Percentiles rank a stretch among this genome's conserved stretches.
Conservation (phyloP, 1,284 basidiomycete genomes). For the Microbotryum scabiosae region DNA sequence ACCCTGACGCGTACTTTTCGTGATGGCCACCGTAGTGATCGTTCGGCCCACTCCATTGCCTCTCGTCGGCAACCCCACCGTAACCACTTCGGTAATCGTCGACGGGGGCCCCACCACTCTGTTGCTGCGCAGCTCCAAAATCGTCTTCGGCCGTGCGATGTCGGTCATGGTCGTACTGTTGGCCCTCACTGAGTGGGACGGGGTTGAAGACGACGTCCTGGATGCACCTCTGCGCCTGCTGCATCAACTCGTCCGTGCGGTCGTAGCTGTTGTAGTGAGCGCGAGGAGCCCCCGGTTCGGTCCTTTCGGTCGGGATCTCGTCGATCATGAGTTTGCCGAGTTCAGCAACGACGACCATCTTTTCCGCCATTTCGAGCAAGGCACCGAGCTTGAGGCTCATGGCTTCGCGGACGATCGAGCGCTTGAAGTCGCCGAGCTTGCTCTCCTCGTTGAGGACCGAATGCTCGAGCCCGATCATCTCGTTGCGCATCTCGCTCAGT, state of each 20-base stretch:
- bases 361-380: slow-evolving; percentile 36
- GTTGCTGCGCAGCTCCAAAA: slow-evolving; percentile 6
- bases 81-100: background rate
- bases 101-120: background rate
- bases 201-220: slow-evolving; percentile 35
- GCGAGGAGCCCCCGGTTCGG: slow-evolving; percentile 29
- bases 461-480: slow-evolving; percentile 36
- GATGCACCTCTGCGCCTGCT: slow-evolving; percentile 34
- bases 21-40: background rate
- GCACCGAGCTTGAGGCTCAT: slow-evolving; percentile 33
- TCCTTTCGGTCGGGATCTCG: slow-evolving; percentile 33
- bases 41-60: background rate
- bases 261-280: slow-evolving; percentile 31
- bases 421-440: slow-evolving; percentile 29
- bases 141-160: background rate
- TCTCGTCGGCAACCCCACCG: background rate
- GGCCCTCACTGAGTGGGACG: background rate
- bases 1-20: background rate
- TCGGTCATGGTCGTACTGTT: too few species aligned
- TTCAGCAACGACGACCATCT: slow-evolving; percentile 35
- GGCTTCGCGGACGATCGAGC: slow-evolving; percentile 14
- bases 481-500: slow-evolving; percentile 33
- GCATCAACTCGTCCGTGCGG: slow-evolving; percentile 30
- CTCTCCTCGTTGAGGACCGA: slow-evolving; percentile 35
- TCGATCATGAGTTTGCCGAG: slow-evolving; percentile 36